Base-by-base conservation (phyloP, 345 rosid species). In the Balakata baccata region DNA sequence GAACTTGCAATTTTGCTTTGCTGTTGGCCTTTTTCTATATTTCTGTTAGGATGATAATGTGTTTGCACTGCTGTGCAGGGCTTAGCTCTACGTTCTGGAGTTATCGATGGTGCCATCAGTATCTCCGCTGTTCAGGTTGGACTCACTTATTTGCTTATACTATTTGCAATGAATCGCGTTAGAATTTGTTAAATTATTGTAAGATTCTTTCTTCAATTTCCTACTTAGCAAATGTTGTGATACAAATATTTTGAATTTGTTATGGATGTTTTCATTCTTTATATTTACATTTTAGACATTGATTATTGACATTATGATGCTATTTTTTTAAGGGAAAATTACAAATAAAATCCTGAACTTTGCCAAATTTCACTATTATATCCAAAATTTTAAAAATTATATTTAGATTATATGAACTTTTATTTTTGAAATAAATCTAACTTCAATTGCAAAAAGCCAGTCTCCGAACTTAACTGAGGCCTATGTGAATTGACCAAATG, bases 91-190 rank as follows among this genome's bases (percentile, higher is more conserved):
- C 90, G 97, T 43, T 63, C 96, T 75, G 99, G 97, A 81, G 90
- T 87, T 71, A 76, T 95, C 29, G 97, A 95, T 66, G 98, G 99
- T 69, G 98, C 94, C 71, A 95, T 95, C 71, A 95, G 99, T 80
- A 91, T 92, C 60, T 95, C 99, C 0, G 97, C 98, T 76, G 88
- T 91, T 77, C 97, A 92, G 94, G 99, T 92, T 64, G 73, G 68
- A 17, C 46, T 57, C 16, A 43, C 38, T 25, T 8, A 61, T 16
- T 20, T 61, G 23, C 58, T 47, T 13, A 46, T 57, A 47, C 39
- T 65, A 71, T 25, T 41, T 10, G 43, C 41, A 11, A 1, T 46
- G 14, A 50, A 7, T 39, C 29, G 1, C 11, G 8, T 39, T 52
- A 18, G 59, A 34, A 11, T 58, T 22, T 49, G 53, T n/a, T 62